A percentile compares a stretch with the other conserved stretches of the same genome.
These are phyloP conservation scores for Aspergillus sclerotioniger DNA, from an alignment of 495 filamentous ascomycete genomes.

Conservation along the genomic window DNA sequence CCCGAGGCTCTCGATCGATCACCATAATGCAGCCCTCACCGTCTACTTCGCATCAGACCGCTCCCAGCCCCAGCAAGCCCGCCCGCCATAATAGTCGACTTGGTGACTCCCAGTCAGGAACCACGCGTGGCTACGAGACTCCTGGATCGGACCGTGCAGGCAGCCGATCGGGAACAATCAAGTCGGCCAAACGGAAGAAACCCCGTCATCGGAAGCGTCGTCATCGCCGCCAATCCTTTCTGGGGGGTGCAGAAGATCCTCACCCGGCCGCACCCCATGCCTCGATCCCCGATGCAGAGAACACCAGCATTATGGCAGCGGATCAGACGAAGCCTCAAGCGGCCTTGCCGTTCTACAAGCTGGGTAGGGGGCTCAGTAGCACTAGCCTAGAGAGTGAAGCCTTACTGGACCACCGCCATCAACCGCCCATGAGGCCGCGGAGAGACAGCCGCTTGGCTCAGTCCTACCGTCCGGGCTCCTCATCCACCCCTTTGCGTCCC, in stretches of 20 bases:
- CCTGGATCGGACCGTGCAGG: constrained; percentile 23
- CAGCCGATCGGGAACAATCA: constrained; percentile 22
- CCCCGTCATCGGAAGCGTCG: constrained; percentile 41
- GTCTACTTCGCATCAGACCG: constrained; percentile 14
- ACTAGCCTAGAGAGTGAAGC: constrained; percentile 81
- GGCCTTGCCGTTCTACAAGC: constrained; percentile 55
- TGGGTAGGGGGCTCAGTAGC: constrained; percentile 62
- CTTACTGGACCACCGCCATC: constrained; percentile 76
- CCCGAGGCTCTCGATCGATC: constrained; percentile 3
- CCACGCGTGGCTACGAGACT: constrained; percentile 7
- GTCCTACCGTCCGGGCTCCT: constrained; percentile 46
- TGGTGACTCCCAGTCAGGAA: constrained; percentile 7
- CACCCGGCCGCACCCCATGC: constrained; percentile 21
- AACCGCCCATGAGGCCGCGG: constrained; percentile 67
- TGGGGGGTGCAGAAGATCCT: constrained; percentile 28
- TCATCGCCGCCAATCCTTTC: constrained; percentile 42
- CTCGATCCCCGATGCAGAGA: constrained; percentile 23
- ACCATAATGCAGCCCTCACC: constrained; percentile 18
- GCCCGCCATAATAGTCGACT: constrained; percentile 11
- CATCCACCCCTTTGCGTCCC: constrained; percentile 27
- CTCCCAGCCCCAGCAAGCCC: constrained; percentile 7
- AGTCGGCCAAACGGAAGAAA: constrained; percentile 38
- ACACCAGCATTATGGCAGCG: constrained; percentile 27
- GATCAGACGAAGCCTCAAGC: constrained; percentile 30
- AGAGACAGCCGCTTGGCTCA: constrained; percentile 55